A percentile compares a stretch with the other conserved stretches of the same genome.
Evolutionary conservation across 1,284 basidiomycete species (phyloP).

Genomic region (Fomitiporia mediterranea): DNA sequence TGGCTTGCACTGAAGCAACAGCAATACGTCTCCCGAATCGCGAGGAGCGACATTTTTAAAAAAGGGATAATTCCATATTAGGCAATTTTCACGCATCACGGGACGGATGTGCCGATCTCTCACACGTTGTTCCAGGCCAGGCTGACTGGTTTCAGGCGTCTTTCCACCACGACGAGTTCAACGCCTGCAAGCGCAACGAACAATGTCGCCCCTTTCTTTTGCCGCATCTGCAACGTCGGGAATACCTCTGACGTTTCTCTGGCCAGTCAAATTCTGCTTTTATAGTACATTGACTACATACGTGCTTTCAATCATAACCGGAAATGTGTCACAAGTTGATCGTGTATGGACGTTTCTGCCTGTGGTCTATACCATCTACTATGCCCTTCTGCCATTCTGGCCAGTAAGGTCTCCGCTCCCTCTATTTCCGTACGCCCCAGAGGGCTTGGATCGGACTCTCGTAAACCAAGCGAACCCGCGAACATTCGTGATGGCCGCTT

Average conservation of each 20-base stretch:
- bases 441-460: constrained; percentile 39
- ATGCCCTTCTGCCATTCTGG: constrained; percentile 66
- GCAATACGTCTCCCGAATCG: not conserved
- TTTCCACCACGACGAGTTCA: not conserved
- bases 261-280: constrained; percentile 61
- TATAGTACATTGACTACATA: constrained; percentile 46
- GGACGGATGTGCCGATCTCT: not conserved
- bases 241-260: constrained; percentile 39
- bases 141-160: not conserved
- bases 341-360: constrained; percentile 75
- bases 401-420: constrained; percentile 41
- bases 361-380: constrained; percentile 72
- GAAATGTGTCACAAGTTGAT: constrained; percentile 86
- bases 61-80: not conserved
- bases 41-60: too few relatives aligned
- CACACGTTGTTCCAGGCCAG: not conserved
- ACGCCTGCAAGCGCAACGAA: constrained; percentile 3
- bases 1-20: not conserved
- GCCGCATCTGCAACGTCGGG: constrained; percentile 1
- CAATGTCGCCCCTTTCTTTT: constrained; percentile 10
- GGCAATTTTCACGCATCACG: not conserved
- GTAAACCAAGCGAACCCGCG: constrained; percentile 56
- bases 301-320: constrained; percentile 58
- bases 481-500: constrained; percentile 61
- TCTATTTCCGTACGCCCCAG: constrained; percentile 54